Evolutionary conservation across 148 eudicot species (phyloP).

Genomic region (Pouteria glomerata): DNA sequence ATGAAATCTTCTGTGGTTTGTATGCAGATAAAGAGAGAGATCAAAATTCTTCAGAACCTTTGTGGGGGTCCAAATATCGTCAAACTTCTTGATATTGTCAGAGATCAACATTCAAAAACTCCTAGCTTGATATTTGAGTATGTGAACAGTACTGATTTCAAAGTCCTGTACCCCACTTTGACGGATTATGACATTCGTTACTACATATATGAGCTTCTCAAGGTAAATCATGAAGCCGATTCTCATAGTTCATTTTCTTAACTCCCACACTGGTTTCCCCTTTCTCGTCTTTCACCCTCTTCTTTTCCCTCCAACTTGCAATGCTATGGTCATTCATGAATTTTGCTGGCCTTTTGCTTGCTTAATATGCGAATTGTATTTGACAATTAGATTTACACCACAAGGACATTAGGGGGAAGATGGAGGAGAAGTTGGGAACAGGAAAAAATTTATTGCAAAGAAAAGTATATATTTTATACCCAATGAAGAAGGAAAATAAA

Average conservation of each 20-base stretch:
- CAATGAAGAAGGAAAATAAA: too few species aligned
- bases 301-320: background rate
- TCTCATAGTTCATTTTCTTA: background rate
- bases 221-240: conserved; percentile 37
- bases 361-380: too few species aligned
- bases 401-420: too few species aligned
- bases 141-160: conserved; percentile 96
- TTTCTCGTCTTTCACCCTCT: background rate
- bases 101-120: conserved; percentile 96
- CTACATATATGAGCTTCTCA: conserved; percentile 93
- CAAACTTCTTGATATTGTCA: conserved; percentile 75
- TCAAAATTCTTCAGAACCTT: conserved; percentile 86
- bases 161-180: conserved; percentile 85
- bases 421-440: too few species aligned
- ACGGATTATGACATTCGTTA: conserved; percentile 94
- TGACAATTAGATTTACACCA: too few species aligned
- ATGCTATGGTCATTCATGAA: too few species aligned
- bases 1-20: background rate
- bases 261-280: too few species aligned
- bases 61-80: conserved; percentile 90
- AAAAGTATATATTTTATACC: too few species aligned
- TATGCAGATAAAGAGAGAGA: conserved; percentile 86
- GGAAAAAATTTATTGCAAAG: too few species aligned
- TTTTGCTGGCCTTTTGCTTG: too few species aligned
- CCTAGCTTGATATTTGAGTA: conserved; percentile 92